Evolutionary conservation across 305 asterid genomes (phyloP), one percentile per base, ranked within the genome.

Genomic region (Solanum hybrid): DNA sequence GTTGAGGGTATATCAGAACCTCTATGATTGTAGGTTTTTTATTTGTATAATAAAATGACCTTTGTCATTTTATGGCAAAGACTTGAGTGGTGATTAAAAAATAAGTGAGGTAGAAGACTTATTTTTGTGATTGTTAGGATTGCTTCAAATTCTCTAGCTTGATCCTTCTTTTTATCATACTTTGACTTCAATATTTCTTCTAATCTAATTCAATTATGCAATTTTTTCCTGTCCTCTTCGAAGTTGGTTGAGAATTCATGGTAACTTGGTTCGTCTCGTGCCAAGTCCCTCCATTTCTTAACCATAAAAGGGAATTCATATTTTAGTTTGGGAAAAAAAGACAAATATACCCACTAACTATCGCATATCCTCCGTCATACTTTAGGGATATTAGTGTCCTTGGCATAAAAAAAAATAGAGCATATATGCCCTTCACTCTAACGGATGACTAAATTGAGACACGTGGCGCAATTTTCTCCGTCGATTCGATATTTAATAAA

Each of bases 241-340:
- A 75, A 39, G 24, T 8, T 76, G 31, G 35, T 42, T 29, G 76
- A 61, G 39, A 88, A 88, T 71, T 88, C 12, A 28, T 88, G 34
- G 69, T 37, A 88, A 16, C 67, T 88, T 57, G 33, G 10, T 29
- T 73, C 46, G 77, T 61, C 36, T 76, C 13, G 75, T 36, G 40
- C 73, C 14, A 76, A 34, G 82, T 87, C 40, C 34, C 89, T 40
- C 86, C 57, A 88, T 76, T 88, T 81, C 64, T 31, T 37, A 12
- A 31, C 33, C 81, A 88, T 88, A 73, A 88, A 18, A 6, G 71
- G 89, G 22, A 88, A 88, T 81, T 88, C 75, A 42, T 88, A 57
- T 24, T 37, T 75, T 33, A 88, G 73, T 81, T 29, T 22, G 31
- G 46, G 12, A 33, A 37, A 37, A 37, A 37, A 0, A 37, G 12